Evolutionary conservation across 2,329 filamentous ascomycete species (phyloP), one percentile per base, ranked within the genome.

Genomic region (Arthroderma uncinatum): DNA sequence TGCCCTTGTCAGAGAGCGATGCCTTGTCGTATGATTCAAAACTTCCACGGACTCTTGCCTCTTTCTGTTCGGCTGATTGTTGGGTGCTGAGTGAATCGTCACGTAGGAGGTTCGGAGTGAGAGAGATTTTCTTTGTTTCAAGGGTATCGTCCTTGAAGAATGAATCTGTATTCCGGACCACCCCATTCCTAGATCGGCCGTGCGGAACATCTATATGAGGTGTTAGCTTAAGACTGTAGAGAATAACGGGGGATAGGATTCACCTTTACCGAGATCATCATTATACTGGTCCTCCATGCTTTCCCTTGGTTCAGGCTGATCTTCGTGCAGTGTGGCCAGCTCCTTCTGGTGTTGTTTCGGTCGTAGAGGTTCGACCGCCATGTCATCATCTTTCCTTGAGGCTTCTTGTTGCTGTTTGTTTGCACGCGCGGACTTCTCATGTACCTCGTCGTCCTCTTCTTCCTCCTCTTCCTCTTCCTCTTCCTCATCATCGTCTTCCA

Each of bases 101-200:
- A 42, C 92, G 84, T 40, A 97, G 76, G 55, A 98, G 74, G 64
- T 95, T 95, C 1, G 93, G 93, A 2, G 93, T 98, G 47, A 98
- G 80, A 0, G 91, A 95, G 63, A 98, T 97, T 75, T 97, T 97
- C 72, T 94, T 90, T 2, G 93, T 96, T 71, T 97, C 93, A 37
- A 89, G 86, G 33, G 83, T 89, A 67, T 98, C 92, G 67, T 97
- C 93, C 71, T 90, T 95, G 78, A 96, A 96, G 77, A 97, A 96
- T 0, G 92, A 95, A 72, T 97, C 92, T 3, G 89, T 92, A 68
- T 94, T 94, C 62, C 92, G 82, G 47, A 95, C 81, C 21, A 87
- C 92, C 42, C 90, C 90, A 64, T 95, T 94, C 62, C 86, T 83
- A 36, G 89, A 90, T 67, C 85, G 70, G 67, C 67, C 74, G 64